phyloP scores from a whole-genome alignment of 164 flowering plant genomes.

The Amborella trichopoda region DNA sequence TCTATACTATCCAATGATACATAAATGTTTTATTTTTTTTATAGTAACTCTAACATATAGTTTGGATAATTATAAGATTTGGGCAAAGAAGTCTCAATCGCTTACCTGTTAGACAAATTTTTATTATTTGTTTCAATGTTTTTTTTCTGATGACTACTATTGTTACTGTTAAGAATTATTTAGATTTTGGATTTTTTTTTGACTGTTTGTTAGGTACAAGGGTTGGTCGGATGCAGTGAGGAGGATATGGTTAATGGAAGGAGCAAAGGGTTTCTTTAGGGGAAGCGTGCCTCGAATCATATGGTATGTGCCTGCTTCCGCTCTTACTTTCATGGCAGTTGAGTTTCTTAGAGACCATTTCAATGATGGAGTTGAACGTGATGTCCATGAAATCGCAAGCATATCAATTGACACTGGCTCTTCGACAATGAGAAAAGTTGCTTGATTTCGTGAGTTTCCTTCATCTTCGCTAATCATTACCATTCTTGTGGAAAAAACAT shows the following conservation, averaged over 20 bases:
- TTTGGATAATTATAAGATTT: too few relatives aligned
- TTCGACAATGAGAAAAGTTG: conserved; percentile 22
- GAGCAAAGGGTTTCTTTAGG: conserved; percentile 58
- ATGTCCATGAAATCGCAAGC: conserved; percentile 25
- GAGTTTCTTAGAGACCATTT: conserved; percentile 81
- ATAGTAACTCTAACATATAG: too few relatives aligned
- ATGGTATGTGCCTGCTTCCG: conserved; percentile 95
- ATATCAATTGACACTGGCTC: conserved; percentile 41
- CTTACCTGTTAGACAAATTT: too few relatives aligned
- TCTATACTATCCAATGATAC: too few relatives aligned
- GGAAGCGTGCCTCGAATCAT: conserved; percentile 83
- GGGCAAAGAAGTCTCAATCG: too few relatives aligned
- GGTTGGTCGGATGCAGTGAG: conserved; percentile 73
- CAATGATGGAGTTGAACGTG: conserved; percentile 16
- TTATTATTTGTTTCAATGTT: too few relatives aligned
- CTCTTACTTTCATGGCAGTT: conserved; percentile 90
- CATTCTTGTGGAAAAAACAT: too few relatives aligned
- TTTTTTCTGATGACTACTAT: too few relatives aligned
- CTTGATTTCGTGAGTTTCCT: conserved; percentile 8
- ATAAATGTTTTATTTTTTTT: too few relatives aligned
- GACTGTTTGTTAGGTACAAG: conserved; percentile 72
- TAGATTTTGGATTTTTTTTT: too few relatives aligned
- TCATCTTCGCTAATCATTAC: too few relatives aligned
- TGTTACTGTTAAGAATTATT: too few relatives aligned
- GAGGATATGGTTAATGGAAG: conserved; percentile 58